phyloP scores from a whole-genome alignment of 1,284 basidiomycete genomes.

The Ceratobasidium theobromae region DNA sequence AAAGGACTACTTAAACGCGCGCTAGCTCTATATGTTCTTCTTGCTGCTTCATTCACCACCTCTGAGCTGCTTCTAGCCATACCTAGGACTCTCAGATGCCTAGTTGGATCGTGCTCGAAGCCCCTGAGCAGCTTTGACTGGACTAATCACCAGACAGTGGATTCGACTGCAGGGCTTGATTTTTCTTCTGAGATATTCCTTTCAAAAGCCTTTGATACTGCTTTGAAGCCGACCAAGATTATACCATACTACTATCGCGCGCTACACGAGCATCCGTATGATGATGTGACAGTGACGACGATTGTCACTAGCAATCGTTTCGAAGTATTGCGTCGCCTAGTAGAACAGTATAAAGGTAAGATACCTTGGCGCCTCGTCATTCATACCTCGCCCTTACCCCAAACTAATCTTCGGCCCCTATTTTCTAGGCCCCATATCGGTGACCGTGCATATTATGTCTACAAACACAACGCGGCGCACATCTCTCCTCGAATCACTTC shows the following conservation, averaged over 20 bases:
- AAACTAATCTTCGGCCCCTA: too few relatives aligned
- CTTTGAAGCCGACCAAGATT: conserved; percentile 69
- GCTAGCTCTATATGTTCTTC: too few relatives aligned
- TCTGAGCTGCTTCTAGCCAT: not conserved
- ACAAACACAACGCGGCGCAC: conserved; percentile 45
- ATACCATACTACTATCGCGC: conserved; percentile 80
- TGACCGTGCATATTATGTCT: conserved; percentile 66
- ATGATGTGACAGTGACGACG: conserved; percentile 82
- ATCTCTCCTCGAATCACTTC: conserved; percentile 58
- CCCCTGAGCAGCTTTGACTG: not conserved
- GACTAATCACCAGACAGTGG: not conserved
- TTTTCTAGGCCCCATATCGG: conserved; percentile 74
- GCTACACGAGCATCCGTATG: conserved; percentile 44
- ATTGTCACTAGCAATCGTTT: conserved; percentile 79
- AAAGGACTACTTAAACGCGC: too few relatives aligned
- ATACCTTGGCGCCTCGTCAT: conserved; percentile 14
- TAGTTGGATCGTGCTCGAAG: not conserved
- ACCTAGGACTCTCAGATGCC: not conserved
- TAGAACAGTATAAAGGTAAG: conserved; percentile 69
- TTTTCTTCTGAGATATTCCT: conserved; percentile 47
- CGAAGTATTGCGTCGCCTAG: conserved; percentile 66
- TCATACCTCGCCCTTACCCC: too few relatives aligned
- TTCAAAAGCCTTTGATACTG: conserved; percentile 66
- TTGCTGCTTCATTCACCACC: too few relatives aligned
- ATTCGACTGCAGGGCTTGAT: not conserved